Base-by-base conservation (phyloP, 2,329 filamentous ascomycete genomes). In the Hypocrella siamensis region DNA sequence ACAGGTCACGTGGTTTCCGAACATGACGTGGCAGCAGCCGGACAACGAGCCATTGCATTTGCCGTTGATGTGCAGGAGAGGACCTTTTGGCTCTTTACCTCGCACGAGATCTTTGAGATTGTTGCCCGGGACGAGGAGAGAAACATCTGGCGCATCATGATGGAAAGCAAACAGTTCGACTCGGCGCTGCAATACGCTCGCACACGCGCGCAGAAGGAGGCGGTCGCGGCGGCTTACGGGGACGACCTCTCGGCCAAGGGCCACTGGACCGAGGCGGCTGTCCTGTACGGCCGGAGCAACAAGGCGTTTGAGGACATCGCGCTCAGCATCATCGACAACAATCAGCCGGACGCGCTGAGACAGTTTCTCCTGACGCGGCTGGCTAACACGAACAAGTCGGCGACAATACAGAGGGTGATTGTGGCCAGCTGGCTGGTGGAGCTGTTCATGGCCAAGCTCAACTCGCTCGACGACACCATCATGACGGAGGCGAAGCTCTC, bases 241-340 rank as follows among this genome's bases (percentile, higher is more conserved):
- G 90, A 98, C 51, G 77, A 84, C 46, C 63, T 98, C 7, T 76
- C 86, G 25, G 72, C 70, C 35, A 88, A 83, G 54, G 81, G 82
- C 3, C 75, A 81, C 32, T 96, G 77, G 52, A 58, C 74, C 32
- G 85, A 98, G 51, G 90, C 90, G 26, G 90, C 92, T 1, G 70
- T 74, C 8, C 74, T 96, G 3, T 94, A 93, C 51, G 90, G 90
- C 10, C 84, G 84, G 52, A 96, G 90, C 56, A 94, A 82, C 50
- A 96, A 96, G 58, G 77, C 84, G 0, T 98, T 98, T 42, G 90
- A 98, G 50, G 85, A 98, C 49, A 88, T 98, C 28, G 86, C 86
- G 16, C 63, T 98, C 22, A 76, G 75, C 2, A 81, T 98, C 46
- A 86, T 98, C 41, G 86, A 96, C 54, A 79, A 81, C 40, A 76